Evolutionary conservation across 331 rosid genomes (phyloP), one percentile per base, ranked within the genome.

Genomic region (Erythrophleum ivorense): DNA sequence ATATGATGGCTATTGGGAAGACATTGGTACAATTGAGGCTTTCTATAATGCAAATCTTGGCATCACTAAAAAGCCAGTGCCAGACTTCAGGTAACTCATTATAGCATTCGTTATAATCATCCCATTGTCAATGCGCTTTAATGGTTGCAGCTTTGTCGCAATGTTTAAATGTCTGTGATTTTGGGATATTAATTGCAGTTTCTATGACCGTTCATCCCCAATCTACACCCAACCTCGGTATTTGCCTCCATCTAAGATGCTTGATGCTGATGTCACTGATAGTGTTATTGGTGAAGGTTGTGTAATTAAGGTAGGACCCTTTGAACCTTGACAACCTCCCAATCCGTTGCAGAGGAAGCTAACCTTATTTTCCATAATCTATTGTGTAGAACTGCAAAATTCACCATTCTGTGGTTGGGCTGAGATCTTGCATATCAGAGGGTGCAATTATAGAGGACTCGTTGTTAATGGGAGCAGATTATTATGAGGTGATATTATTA

Each of bases 1-100:
- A 81, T 94, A 92, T 71, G 99, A 96, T 84, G 99, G 99, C 78
- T 96, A 96, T 84, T 96, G 99, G 99, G 99, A 96, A 89, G 99
- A 96, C 82, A 96, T 96, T 66, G 98, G 99, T 86, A 96, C 99
- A 34, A 96, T 96, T 80, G 99, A 96, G 83, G 99, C 99, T 78
- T 96, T 96, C 90, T 96, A 94, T 77, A 94, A 96, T 89, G 98
- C 99, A 45, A 96, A 96, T 75, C 85, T 96, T 82, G 99, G 99
- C 53, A 96, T 96, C 83, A 96, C 98, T 49, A 94, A 94, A 85
- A 96, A 96, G 84, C 98, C 99, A 19, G 86, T 96, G 36, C 99
- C 99, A 49, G 99, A 96, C 79, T 96, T 96, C 86, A 96, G 98
- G 99, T 96, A 77, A 63, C 69, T 60, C 21, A 43, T 68, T 82